Conservation (phyloP, 768 basidiomycete genomes). For the Hericium coralloides region DNA sequence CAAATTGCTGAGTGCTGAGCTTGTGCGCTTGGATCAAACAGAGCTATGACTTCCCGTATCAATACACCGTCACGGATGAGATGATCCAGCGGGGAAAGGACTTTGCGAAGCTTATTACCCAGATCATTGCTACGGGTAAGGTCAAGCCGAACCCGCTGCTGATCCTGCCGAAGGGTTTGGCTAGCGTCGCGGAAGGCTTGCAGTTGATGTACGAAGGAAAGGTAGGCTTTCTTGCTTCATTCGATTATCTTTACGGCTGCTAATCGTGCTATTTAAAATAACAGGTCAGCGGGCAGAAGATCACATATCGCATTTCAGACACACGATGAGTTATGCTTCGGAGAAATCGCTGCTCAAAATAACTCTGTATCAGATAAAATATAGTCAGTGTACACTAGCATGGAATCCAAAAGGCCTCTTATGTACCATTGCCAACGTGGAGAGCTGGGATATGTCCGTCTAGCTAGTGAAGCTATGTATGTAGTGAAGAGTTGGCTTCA, state of each 20-base stretch:
- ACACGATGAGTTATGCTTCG: neutral
- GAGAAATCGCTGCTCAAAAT: too few relatives aligned
- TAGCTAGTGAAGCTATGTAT: too few relatives aligned
- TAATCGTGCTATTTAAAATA: neutral
- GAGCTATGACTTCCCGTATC: neutral
- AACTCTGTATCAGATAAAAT: too few relatives aligned
- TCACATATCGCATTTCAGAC: constrained; percentile 15
- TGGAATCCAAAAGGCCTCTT: too few relatives aligned
- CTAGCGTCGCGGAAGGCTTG: constrained; percentile 4
- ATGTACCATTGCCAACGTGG: too few relatives aligned
- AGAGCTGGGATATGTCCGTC: too few relatives aligned
- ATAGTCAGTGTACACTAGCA: too few relatives aligned
- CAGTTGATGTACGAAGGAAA: constrained; percentile 18
- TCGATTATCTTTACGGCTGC: neutral
- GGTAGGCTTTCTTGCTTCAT: neutral
- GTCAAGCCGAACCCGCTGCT: constrained; percentile 1
- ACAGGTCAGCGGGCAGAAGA: constrained; percentile 18
- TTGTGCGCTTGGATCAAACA: neutral
- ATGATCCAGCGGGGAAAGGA: constrained; percentile 4
- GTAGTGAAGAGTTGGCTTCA: too few relatives aligned
- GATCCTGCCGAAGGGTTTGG: constrained; percentile 2
- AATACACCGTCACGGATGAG: neutral
- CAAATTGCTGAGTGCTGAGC: neutral
- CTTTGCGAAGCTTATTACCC: constrained; percentile 7
- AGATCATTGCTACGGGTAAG: neutral